Evolutionary conservation across 768 basidiomycete species (phyloP).

Genomic region (Xerocomellus intermedius): DNA sequence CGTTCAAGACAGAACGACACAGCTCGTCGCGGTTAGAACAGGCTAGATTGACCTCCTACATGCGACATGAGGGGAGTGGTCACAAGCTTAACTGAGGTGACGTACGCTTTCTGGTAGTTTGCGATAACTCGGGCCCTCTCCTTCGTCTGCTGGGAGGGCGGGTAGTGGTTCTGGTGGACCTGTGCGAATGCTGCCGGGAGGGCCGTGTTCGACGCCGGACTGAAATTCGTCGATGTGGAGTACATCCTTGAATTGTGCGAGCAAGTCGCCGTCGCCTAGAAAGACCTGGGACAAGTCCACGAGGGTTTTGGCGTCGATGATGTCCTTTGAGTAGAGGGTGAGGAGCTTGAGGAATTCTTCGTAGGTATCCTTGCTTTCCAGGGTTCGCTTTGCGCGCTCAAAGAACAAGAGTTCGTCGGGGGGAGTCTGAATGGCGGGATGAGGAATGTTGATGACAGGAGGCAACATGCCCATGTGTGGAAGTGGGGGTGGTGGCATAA

Average conservation of each 20-base stretch:
- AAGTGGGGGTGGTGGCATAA: conserved; percentile 30
- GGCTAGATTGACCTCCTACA: conserved; percentile 81
- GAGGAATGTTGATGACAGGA: conserved; percentile 24
- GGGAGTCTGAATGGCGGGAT: conserved; percentile 36
- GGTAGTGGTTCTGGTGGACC: conserved; percentile 74
- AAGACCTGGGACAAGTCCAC: conserved; percentile 80
- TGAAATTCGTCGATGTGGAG: conserved; percentile 74
- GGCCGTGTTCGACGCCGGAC: conserved; percentile 62
- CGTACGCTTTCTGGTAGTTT: conserved; percentile 84
- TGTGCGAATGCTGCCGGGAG: conserved; percentile 75
- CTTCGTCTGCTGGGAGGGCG: conserved; percentile 78
- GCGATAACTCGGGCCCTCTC: conserved; percentile 92
- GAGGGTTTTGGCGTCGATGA: conserved; percentile 83
- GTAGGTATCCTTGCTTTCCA: conserved; percentile 74
- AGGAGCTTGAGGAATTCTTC: conserved; percentile 96
- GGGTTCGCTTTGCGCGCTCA: conserved; percentile 81
- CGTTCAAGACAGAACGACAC: conserved; percentile 94
- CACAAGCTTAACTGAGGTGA: conserved; percentile 15
- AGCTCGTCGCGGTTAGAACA: conserved; percentile 95
- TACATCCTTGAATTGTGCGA: conserved; percentile 81
- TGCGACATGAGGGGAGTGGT: conserved; percentile 3
- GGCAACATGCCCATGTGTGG: conserved; percentile 28
- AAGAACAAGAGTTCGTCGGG: conserved; percentile 90
- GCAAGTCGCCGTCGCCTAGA: conserved; percentile 77
- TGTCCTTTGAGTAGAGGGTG: conserved; percentile 85